phyloP scores from a whole-genome alignment of 768 basidiomycete species.

The Podaxis sp. region DNA sequence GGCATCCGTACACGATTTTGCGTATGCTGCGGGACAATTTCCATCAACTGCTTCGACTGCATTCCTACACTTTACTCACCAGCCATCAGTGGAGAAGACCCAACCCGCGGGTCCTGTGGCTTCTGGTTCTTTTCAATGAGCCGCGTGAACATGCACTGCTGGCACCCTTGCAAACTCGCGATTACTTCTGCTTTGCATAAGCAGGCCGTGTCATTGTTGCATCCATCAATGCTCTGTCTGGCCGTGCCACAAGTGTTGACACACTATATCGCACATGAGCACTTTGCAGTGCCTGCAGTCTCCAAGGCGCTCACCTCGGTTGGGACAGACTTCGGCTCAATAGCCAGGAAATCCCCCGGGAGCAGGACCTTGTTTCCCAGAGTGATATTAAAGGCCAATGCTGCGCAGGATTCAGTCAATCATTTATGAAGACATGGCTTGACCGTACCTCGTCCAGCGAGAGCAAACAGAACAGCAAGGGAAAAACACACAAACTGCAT shows the following conservation, averaged over 20 bases:
- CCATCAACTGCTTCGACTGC: constrained; percentile 4
- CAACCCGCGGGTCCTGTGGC: constrained; percentile 52
- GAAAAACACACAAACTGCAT: constrained; percentile 13
- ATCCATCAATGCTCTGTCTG: constrained; percentile 32
- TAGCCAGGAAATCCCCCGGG: constrained; percentile 44
- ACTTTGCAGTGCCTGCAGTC: constrained; percentile 15
- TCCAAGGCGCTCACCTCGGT: constrained; percentile 30
- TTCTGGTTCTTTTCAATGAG: constrained; percentile 51
- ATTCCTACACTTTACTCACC: constrained; percentile 38
- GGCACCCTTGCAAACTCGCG: constrained; percentile 46
- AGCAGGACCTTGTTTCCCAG: constrained; percentile 38
- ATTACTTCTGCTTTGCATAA: constrained; percentile 51
- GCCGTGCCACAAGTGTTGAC: constrained; percentile 28
- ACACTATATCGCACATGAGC: constrained; percentile 31
- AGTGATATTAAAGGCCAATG: constrained; percentile 49
- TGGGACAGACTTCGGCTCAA: constrained; percentile 32
- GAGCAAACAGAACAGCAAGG: constrained; percentile 37
- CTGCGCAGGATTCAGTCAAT: constrained; percentile 20
- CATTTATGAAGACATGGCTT: neutral
- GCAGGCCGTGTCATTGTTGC: constrained; percentile 49
- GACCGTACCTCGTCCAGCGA: constrained; percentile 60
- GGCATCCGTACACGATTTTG: constrained; percentile 39
- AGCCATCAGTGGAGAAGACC: constrained; percentile 56
- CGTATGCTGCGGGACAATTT: constrained; percentile 47
- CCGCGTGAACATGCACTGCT: constrained; percentile 66